Evolutionary conservation across 192 early-diverging fungal species (phyloP).

Genomic region (Funneliformis mosseae): DNA sequence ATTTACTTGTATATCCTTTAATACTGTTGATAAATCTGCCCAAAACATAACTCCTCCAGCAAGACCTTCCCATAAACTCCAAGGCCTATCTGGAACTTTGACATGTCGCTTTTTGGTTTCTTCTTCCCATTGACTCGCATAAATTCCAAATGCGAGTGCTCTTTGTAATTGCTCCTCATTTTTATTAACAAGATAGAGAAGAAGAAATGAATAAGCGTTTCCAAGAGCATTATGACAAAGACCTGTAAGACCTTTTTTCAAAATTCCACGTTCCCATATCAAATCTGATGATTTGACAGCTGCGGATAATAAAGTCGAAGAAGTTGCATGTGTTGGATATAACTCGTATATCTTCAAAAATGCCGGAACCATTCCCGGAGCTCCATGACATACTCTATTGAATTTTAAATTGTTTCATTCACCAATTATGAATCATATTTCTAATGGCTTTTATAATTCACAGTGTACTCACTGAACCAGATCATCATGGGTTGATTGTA

Average conservation of each 20-base stretch:
- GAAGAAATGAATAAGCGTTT: conserved; percentile 7
- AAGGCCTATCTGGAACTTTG: conserved; percentile 1
- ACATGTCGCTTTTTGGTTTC: not conserved
- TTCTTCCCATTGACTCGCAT: not conserved
- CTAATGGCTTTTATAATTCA: not conserved
- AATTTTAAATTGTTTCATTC: not conserved
- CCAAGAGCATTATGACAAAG: not conserved
- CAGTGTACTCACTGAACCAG: not conserved
- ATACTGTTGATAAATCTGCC: not conserved
- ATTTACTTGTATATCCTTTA: not conserved
- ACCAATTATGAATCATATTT: not conserved
- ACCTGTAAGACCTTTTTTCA: not conserved
- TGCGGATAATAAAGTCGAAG: not conserved
- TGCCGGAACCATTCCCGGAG: not conserved
- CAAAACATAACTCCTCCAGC: not conserved
- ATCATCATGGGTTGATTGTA: not conserved
- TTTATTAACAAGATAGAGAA: not conserved
- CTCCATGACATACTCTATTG: not conserved
- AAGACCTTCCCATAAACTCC: conserved; percentile 9
- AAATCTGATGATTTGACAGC: not conserved
- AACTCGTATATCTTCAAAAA: not conserved
- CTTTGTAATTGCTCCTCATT: not conserved
- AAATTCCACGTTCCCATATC: not conserved
- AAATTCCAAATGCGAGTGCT: not conserved
- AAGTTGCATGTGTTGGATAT: not conserved